Conservation (phyloP, 768 basidiomycete genomes). For the Mycena sanguinolenta region DNA sequence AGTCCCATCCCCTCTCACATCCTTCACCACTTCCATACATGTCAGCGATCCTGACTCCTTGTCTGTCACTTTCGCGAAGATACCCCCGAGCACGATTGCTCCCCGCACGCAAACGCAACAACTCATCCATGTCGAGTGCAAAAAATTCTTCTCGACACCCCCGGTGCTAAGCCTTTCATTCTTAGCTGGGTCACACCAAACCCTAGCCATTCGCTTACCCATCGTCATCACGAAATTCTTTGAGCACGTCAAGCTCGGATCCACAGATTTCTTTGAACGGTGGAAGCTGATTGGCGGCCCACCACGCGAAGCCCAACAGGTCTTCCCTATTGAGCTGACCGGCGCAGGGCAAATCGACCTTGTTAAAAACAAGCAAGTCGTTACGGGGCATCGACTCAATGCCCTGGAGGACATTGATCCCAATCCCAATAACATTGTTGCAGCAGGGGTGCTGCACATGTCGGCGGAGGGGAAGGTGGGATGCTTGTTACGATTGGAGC, state of each 20-base stretch:
- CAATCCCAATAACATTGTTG: constrained; percentile 93
- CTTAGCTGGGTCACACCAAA: constrained; percentile 92
- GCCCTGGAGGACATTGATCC: constrained; percentile 90
- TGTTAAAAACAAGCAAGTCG: constrained; percentile 77
- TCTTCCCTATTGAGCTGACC: constrained; percentile 86
- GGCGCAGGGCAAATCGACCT: constrained; percentile 80
- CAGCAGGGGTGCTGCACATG: constrained; percentile 96
- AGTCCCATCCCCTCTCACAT: constrained; percentile 86
- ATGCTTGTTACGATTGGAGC: constrained; percentile 92
- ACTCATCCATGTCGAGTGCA: constrained; percentile 94
- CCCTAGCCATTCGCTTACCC: constrained; percentile 86
- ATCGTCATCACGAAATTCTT: constrained; percentile 93
- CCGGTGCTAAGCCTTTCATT: constrained; percentile 92
- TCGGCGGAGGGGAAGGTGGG: constrained; percentile 95
- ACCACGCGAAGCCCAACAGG: constrained; percentile 89
- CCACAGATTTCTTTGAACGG: constrained; percentile 93
- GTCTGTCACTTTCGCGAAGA: constrained; percentile 89
- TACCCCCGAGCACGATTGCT: constrained; percentile 85
- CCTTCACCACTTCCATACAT: constrained; percentile 88
- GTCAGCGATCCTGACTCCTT: constrained; percentile 82
- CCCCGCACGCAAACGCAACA: constrained; percentile 93
- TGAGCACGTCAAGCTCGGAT: constrained; percentile 89
- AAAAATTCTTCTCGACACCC: constrained; percentile 80
- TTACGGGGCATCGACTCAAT: constrained; percentile 83
- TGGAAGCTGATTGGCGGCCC: constrained; percentile 98